These are phyloP conservation scores for Pythium aristosporum DNA, from an alignment of 352 stramenopile genomes.

Conservation along the genomic window DNA sequence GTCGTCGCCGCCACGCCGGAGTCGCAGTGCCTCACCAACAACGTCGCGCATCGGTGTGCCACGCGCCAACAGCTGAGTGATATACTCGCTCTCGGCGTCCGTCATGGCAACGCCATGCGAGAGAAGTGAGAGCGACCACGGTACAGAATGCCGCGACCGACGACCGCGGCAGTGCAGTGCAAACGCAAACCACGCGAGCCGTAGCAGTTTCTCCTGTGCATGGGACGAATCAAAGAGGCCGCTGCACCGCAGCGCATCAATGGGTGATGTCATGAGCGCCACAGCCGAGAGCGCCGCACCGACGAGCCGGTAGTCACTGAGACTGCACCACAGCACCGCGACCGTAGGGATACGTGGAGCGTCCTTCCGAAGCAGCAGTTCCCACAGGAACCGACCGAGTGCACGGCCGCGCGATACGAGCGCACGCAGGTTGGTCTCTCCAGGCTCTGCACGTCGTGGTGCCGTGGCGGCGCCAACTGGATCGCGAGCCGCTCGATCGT, in stretches of 20 bases:
- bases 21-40: not conserved
- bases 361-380: not conserved
- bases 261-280: not conserved
- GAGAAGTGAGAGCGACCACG: not conserved
- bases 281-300: constrained; percentile 1
- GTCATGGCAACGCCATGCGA: no score
- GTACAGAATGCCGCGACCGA: not conserved
- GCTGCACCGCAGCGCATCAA: not conserved
- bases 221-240: not conserved
- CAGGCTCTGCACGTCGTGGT: no score
- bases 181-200: constrained; percentile 5
- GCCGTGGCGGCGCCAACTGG: not conserved
- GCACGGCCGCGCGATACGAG: not conserved
- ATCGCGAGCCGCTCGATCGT: constrained; percentile 4
- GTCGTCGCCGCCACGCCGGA: not conserved
- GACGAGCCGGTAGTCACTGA: constrained; percentile 6
- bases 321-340: not conserved
- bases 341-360: not conserved
- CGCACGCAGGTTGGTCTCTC: not conserved
- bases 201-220: not conserved
- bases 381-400: not conserved
- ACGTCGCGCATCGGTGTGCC: not conserved
- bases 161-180: not conserved
- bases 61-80: not conserved
- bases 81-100: not conserved